Conservation (phyloP, 306 rosid species). For the Aeschynomene evenia region DNA sequence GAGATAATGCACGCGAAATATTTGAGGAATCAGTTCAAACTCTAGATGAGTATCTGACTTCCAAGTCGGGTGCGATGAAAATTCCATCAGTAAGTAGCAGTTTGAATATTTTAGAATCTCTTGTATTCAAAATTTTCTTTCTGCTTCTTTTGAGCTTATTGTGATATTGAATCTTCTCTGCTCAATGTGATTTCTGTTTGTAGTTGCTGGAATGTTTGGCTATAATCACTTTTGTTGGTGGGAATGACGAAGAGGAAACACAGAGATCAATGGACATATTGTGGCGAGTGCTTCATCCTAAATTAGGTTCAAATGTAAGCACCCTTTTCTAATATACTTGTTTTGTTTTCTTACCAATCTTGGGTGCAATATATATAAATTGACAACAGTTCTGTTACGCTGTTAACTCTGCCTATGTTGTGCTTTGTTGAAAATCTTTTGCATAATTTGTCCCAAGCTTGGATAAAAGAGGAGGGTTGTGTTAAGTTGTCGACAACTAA, state of each 20-base stretch:
- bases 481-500: too few species aligned
- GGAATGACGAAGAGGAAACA: conserved; percentile 66
- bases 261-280: conserved; percentile 68
- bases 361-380: background rate
- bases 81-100: conserved; percentile 45
- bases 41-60: conserved; percentile 54
- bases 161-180: background rate
- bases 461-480: too few species aligned
- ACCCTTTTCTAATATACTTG: background rate
- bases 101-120: background rate
- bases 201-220: conserved; percentile 81
- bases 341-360: background rate
- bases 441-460: too few species aligned
- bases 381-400: background rate
- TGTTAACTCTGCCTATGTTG: too few species aligned
- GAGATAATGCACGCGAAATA: conserved; percentile 73
- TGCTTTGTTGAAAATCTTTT: too few species aligned
- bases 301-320: conserved; percentile 59
- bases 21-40: conserved; percentile 56
- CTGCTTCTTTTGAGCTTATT: background rate
- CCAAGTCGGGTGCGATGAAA: conserved; percentile 50
- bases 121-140: background rate
- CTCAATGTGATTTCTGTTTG: conserved; percentile 12
- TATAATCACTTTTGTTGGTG: conserved; percentile 71
- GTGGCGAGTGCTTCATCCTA: conserved; percentile 86